Conservation (phyloP, 371 early-diverging fungal species). For the Actinomucor elegans region DNA sequence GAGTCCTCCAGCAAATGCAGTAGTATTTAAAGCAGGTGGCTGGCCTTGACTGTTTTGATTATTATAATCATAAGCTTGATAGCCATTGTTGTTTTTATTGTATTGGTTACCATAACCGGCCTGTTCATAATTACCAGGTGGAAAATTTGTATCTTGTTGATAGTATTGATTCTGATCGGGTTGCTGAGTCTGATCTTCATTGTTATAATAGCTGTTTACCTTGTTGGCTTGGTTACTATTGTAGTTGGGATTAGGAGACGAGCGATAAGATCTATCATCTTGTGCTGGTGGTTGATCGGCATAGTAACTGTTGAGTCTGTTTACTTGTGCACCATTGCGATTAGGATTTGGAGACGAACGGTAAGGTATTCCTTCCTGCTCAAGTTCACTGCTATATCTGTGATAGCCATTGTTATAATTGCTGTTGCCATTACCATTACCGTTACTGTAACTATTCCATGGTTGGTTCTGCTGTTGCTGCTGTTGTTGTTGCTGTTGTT, state of each 20-base stretch:
- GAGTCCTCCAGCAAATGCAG: slow-evolving; percentile 1
- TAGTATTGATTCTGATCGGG: not conserved
- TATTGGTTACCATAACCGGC: not conserved
- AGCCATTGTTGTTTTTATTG: not conserved
- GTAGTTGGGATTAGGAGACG: not conserved
- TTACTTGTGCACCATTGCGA: not conserved
- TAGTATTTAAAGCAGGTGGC: not conserved
- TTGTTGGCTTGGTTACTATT: not conserved
- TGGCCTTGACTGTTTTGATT: not conserved
- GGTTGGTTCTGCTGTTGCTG: not conserved
- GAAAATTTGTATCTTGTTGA: not conserved
- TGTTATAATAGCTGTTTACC: no score
- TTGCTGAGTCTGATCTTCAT: not conserved
- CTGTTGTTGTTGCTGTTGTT: not conserved
- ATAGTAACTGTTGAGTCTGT: not conserved
- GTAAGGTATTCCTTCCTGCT: no score
- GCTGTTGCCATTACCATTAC: not conserved
- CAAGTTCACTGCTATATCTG: not conserved
- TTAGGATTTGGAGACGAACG: not conserved
- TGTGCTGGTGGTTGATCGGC: not conserved
- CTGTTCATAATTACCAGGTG: not conserved
- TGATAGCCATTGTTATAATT: not conserved
- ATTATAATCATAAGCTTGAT: not conserved
- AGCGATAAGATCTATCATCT: not conserved
- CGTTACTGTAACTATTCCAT: not conserved